These are phyloP conservation scores for Candida sithepensis DNA, from an alignment of 805 yeast genomes.

Conservation along the genomic window DNA sequence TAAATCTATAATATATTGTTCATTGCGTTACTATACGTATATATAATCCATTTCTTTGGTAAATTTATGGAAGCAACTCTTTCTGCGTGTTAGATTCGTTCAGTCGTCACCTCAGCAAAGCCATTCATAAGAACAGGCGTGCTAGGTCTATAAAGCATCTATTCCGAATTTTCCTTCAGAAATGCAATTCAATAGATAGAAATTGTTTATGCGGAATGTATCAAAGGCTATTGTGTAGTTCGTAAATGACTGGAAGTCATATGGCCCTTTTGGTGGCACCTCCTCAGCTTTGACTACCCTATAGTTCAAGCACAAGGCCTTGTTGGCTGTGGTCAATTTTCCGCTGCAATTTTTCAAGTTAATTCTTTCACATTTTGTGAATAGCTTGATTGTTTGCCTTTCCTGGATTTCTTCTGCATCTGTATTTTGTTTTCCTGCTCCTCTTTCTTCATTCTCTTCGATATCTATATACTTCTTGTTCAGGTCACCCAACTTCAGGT, in stretches of 20 bases:
- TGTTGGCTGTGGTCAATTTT: slow-evolving; percentile 3
- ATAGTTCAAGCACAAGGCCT: slow-evolving; percentile 13
- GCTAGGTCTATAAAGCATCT: neutral
- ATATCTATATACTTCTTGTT: neutral
- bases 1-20: no score
- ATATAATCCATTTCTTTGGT: no score
- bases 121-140: no score
- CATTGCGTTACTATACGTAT: no score
- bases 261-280: slow-evolving; percentile 24
- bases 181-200: slow-evolving; percentile 17
- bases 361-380: slow-evolving; percentile 1
- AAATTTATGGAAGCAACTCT: no score
- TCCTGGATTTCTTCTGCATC: neutral
- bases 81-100: no score
- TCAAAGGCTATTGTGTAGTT: slow-evolving; percentile 22
- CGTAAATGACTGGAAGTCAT: slow-evolving; percentile 23
- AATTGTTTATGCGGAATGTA: slow-evolving; percentile 19
- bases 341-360: slow-evolving; percentile 4
- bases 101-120: no score
- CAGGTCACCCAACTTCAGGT: slow-evolving; percentile 3
- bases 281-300: slow-evolving; percentile 22
- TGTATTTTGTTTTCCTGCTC: neutral
- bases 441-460: neutral
- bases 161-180: neutral
- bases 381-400: slow-evolving; percentile 6